Conservation (phyloP, 257 asterid genomes). For the Galeopsis tetrahit region DNA sequence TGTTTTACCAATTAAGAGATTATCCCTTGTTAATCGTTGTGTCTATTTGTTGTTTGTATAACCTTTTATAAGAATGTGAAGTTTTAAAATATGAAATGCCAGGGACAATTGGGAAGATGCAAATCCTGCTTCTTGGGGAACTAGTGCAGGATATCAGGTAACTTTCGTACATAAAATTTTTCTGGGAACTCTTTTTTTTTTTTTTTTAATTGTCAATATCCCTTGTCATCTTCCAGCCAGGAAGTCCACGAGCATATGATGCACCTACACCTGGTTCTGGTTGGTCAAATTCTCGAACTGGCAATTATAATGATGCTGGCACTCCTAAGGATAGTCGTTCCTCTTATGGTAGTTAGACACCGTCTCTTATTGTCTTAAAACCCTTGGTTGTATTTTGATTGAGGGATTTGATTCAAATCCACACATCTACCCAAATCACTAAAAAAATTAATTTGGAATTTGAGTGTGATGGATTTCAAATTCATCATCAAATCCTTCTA, state of each 20-base stretch:
- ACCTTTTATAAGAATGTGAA: conserved; percentile 15
- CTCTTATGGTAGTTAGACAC: conserved; percentile 62
- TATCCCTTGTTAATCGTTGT: not conserved
- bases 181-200: not conserved
- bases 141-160: conserved; percentile 95
- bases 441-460: not conserved
- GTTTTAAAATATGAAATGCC: conserved; percentile 26
- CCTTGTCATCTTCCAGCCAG: conserved; percentile 60
- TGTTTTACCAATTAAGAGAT: not conserved
- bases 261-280: conserved; percentile 99
- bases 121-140: conserved; percentile 96
- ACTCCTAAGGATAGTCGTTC: conserved; percentile 84
- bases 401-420: not conserved
- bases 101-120: conserved; percentile 98
- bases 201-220: not conserved
- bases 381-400: not conserved
- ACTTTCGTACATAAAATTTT: not conserved
- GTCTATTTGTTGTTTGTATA: not conserved
- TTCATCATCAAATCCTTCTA: not conserved
- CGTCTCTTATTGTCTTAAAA: conserved; percentile 12
- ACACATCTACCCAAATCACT: not conserved
- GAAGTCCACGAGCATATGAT: conserved; percentile 90
- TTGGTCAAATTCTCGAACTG: conserved; percentile 63
- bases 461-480: not conserved
- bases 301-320: conserved; percentile 73